Percentiles rank a stretch among this genome's conserved stretches.
These are phyloP conservation scores for Eucommia ulmoides DNA, from an alignment of 257 asterid species.

Conservation along the genomic window DNA sequence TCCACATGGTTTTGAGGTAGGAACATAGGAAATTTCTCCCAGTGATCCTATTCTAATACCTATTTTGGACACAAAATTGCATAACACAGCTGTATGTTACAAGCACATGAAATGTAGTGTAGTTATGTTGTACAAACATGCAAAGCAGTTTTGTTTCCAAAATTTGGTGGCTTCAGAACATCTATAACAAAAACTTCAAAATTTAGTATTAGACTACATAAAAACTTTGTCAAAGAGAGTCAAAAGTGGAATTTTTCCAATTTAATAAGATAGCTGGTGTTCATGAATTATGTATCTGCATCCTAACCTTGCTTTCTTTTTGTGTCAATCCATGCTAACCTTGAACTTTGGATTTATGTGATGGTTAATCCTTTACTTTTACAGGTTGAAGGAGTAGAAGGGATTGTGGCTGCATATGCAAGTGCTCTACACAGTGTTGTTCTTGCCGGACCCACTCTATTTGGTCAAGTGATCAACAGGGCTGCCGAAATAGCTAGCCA, in stretches of 20 bases:
- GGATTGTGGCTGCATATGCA: conserved; percentile 70
- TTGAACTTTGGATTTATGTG: neutral
- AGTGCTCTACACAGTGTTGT: conserved; percentile 90
- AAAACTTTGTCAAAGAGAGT: no score
- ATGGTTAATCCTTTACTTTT: conserved; percentile 10
- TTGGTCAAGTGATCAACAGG: conserved; percentile 71
- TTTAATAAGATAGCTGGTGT: neutral
- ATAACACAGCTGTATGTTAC: neutral
- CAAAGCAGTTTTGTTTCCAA: neutral
- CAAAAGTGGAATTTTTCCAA: no score
- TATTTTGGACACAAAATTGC: neutral
- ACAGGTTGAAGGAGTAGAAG: conserved; percentile 89
- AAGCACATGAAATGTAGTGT: neutral
- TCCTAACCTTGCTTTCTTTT: neutral
- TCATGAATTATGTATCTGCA: neutral
- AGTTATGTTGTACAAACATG: neutral
- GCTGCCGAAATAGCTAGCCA: conserved; percentile 87
- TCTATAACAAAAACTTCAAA: neutral
- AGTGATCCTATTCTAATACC: no score
- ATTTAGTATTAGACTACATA: no score
- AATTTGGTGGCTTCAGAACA: neutral
- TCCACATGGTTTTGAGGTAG: neutral
- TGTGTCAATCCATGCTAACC: neutral
- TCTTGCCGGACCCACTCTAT: conserved; percentile 95
- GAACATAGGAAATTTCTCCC: no score